phyloP scores from a whole-genome alignment of 306 rosid genomes.

The Begonia fuchsioides region DNA sequence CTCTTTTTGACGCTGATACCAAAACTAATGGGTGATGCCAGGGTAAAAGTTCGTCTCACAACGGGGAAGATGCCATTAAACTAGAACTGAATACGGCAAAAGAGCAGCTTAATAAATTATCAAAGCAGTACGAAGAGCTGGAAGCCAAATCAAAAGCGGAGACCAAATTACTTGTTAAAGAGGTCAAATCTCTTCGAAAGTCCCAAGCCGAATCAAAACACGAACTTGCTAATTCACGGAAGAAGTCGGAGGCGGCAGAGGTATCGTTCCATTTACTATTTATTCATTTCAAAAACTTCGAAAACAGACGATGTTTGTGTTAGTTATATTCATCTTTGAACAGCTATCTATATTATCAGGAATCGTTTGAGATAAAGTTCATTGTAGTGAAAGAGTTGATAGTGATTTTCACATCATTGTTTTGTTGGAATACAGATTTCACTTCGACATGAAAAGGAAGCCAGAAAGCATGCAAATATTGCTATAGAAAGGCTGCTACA shows the following conservation, averaged over 20 bases:
- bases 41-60: constrained; percentile 11
- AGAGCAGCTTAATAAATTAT: constrained; percentile 47
- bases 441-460: not conserved
- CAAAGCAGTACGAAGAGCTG: constrained; percentile 62
- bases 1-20: no score
- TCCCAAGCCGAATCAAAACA: constrained; percentile 49
- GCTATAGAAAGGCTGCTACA: not conserved
- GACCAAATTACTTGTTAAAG: constrained; percentile 67
- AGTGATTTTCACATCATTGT: not conserved
- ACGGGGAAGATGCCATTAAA: constrained; percentile 30
- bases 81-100: constrained; percentile 47
- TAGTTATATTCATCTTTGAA: no score
- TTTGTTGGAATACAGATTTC: not conserved
- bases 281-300: not conserved
- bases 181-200: constrained; percentile 82
- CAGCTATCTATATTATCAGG: no score
- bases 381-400: no score
- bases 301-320: no score
- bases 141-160: constrained; percentile 90
- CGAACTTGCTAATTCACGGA: constrained; percentile 49
- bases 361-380: no score
- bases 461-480: not conserved
- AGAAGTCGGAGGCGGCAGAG: constrained; percentile 37
- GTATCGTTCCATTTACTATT: constrained; percentile 11
- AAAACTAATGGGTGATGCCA: not conserved